These are phyloP conservation scores for Withania somnifera DNA, from an alignment of 305 asterid genomes.

Conservation along the genomic window DNA sequence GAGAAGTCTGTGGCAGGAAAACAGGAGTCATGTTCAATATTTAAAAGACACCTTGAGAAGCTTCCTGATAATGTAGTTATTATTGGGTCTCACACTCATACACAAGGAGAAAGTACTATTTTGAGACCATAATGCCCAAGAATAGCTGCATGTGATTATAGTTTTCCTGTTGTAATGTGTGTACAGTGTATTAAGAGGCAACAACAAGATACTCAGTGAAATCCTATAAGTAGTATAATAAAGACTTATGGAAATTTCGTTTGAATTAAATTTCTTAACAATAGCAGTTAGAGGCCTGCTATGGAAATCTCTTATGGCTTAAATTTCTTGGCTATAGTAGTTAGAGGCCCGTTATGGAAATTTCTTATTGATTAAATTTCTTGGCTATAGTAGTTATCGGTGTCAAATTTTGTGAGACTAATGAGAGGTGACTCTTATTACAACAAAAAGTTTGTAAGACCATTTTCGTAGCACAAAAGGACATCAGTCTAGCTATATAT, in stretches of 20 bases:
- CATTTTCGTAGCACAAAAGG: not conserved
- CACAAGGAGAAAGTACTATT: conserved; percentile 54
- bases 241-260: not conserved
- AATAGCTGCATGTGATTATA: no score
- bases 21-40: conserved; percentile 39
- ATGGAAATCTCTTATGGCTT: not conserved
- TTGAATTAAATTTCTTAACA: not conserved
- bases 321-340: not conserved
- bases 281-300: not conserved
- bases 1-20: conserved; percentile 72
- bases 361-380: not conserved
- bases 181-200: not conserved
- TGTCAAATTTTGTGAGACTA: not conserved
- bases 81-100: conserved; percentile 53
- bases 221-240: no score
- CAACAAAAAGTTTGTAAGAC: not conserved
- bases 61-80: conserved; percentile 53
- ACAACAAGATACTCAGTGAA: no score
- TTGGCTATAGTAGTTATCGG: not conserved
- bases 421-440: not conserved
- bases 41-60: conserved; percentile 55
- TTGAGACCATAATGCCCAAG: no score
- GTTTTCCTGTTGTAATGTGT: no score
- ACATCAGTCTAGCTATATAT: not conserved
- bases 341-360: not conserved